These are phyloP conservation scores for Bryopsis sp. DNA, from an alignment of 139 green algal species.

Conservation along the genomic window DNA sequence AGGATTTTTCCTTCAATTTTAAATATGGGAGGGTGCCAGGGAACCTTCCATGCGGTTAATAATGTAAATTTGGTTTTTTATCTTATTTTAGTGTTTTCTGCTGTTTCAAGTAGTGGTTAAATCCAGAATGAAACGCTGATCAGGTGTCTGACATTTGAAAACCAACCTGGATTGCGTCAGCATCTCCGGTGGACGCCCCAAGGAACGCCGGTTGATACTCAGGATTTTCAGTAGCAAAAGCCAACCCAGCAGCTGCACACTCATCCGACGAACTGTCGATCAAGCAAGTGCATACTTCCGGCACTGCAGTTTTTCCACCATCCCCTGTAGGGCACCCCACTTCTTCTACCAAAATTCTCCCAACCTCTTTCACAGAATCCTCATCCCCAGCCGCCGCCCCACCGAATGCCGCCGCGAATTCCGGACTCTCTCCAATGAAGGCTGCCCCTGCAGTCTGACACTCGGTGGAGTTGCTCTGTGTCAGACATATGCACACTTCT, in stretches of 20 bases:
- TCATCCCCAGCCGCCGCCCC: not conserved
- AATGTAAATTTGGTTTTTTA: too few relatives aligned
- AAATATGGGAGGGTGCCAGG: too few relatives aligned
- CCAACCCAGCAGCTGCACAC: not conserved
- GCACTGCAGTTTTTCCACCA: not conserved
- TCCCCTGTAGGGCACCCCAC: not conserved
- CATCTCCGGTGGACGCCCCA: not conserved
- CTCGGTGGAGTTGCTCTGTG: not conserved
- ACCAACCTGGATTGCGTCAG: not conserved
- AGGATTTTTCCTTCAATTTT: too few relatives aligned
- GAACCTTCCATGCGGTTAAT: too few relatives aligned
- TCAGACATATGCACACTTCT: constrained; percentile 9
- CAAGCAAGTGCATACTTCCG: constrained; percentile 9
- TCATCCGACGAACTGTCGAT: not conserved
- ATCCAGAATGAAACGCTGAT: too few relatives aligned
- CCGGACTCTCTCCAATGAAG: constrained; percentile 4
- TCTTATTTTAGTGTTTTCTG: too few relatives aligned
- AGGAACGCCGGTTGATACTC: not conserved
- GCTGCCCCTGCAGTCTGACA: not conserved
- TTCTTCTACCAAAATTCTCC: not conserved
- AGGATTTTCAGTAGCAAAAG: not conserved
- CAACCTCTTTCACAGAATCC: not conserved
- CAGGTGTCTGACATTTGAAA: too few relatives aligned
- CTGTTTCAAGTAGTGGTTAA: too few relatives aligned
- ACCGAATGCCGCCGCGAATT: not conserved